Evolutionary conservation across 768 basidiomycete genomes (phyloP).

Genomic region (Saitozyma podzolica): DNA sequence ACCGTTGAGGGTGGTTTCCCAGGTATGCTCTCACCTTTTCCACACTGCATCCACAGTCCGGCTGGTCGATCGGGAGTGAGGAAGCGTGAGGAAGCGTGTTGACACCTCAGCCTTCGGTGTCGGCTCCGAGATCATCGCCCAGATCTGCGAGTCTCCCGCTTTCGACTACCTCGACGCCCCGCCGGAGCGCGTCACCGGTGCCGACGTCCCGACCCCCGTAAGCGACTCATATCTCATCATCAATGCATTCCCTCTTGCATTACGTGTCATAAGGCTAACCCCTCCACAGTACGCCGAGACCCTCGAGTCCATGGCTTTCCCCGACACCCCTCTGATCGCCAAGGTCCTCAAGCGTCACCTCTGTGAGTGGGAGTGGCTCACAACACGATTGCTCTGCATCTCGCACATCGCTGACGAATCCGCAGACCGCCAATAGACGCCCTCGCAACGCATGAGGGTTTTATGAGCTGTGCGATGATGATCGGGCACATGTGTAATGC

Average conservation of each 20-base stretch:
- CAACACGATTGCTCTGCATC: background rate
- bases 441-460: background rate
- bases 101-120: conserved; percentile 73
- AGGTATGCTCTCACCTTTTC: too few species aligned
- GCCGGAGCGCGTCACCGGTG: conserved; percentile 95
- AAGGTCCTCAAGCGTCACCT: conserved; percentile 84
- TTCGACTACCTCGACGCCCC: conserved; percentile 99
- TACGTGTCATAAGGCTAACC: background rate
- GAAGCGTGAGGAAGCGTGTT: background rate
- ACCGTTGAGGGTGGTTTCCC: conserved; percentile 99
- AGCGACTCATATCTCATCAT: conserved; percentile 40
- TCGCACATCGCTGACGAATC: background rate
- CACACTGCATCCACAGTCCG: background rate
- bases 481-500: conserved; percentile 1
- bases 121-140: conserved; percentile 96
- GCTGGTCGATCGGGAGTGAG: too few species aligned
- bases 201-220: conserved; percentile 93
- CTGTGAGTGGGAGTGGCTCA: conserved; percentile 44
- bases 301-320: conserved; percentile 90
- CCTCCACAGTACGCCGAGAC: conserved; percentile 77
- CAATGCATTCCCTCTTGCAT: background rate
- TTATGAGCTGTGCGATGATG: background rate
- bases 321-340: conserved; percentile 82
- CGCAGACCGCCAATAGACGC: conserved; percentile 33
- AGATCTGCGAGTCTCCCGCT: conserved; percentile 94